Conservation (phyloP, 495 filamentous ascomycete species). For the Penicillium salamii region DNA sequence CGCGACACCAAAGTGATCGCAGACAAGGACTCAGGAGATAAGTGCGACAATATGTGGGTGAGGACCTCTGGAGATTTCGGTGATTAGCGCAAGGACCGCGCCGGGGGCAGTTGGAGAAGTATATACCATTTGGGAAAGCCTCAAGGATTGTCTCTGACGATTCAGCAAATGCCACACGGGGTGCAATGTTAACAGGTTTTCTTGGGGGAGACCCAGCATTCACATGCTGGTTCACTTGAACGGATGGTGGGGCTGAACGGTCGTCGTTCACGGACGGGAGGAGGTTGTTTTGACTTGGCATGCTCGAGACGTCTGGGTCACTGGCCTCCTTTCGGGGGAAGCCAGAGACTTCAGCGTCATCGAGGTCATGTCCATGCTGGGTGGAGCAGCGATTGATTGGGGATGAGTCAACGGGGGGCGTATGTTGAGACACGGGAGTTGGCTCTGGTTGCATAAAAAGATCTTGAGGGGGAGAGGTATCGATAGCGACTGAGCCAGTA, state of each 20-base stretch:
- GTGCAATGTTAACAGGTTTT: slow-evolving; percentile 47
- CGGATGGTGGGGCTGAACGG: slow-evolving; percentile 37
- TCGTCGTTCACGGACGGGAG: slow-evolving; percentile 26
- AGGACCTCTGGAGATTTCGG: slow-evolving; percentile 65
- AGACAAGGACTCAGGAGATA: slow-evolving; percentile 74
- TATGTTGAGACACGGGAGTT: slow-evolving; percentile 57
- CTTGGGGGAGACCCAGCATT: slow-evolving; percentile 51
- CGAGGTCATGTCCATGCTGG: slow-evolving; percentile 76
- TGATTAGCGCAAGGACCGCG: slow-evolving; percentile 17
- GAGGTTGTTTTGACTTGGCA: slow-evolving; percentile 26
- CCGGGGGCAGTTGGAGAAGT: background rate
- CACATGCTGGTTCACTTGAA: slow-evolving; percentile 73
- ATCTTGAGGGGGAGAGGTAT: slow-evolving; percentile 36
- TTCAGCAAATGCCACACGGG: slow-evolving; percentile 54
- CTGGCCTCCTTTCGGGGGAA: slow-evolving; percentile 26
- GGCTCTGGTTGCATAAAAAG: slow-evolving; percentile 92
- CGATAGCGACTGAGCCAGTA: slow-evolving; percentile 66
- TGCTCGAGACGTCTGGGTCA: slow-evolving; percentile 28
- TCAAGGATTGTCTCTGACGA: slow-evolving; percentile 54
- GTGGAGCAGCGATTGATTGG: slow-evolving; percentile 39
- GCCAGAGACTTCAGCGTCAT: slow-evolving; percentile 39
- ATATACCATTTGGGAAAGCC: slow-evolving; percentile 78
- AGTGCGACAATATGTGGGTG: slow-evolving; percentile 86
- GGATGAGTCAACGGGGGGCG: slow-evolving; percentile 41
- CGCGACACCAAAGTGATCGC: slow-evolving; percentile 78